Percentiles rank a stretch among this genome's conserved stretches.
Conservation (phyloP, 108 stramenopile species). For the Epithemia pelagica region DNA sequence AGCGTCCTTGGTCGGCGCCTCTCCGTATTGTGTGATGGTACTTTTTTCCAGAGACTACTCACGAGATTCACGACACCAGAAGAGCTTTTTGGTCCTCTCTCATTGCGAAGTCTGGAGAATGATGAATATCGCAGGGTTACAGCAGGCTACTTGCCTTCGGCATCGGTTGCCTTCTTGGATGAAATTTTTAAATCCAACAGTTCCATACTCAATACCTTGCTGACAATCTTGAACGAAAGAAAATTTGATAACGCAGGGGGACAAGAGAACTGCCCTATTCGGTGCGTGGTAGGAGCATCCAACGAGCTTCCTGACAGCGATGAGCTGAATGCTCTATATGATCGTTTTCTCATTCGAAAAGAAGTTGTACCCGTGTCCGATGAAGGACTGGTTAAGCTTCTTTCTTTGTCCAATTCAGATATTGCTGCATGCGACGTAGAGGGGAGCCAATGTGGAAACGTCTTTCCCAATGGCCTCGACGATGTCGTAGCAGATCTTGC, state of each 20-base stretch:
- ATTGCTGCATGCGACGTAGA: slow-evolving; percentile 7
- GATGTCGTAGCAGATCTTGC: not conserved
- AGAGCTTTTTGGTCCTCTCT: slow-evolving; percentile 62
- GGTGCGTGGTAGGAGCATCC: slow-evolving; percentile 69
- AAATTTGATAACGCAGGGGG: slow-evolving; percentile 60
- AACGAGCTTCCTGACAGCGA: slow-evolving; percentile 73
- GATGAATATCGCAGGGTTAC: slow-evolving; percentile 63
- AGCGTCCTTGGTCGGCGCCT: slow-evolving; percentile 47
- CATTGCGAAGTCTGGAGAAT: slow-evolving; percentile 53
- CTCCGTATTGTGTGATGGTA: slow-evolving; percentile 47
- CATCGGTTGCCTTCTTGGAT: slow-evolving; percentile 50
- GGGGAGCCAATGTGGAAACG: not conserved
- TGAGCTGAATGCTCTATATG: slow-evolving; percentile 65
- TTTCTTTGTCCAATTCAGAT: slow-evolving; percentile 35
- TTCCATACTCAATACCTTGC: slow-evolving; percentile 66
- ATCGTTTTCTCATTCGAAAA: slow-evolving; percentile 63
- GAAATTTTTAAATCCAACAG: slow-evolving; percentile 80
- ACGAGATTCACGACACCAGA: slow-evolving; percentile 76
- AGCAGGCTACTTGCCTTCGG: slow-evolving; percentile 58
- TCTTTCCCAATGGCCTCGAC: not conserved
- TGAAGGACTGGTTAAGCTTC: slow-evolving; percentile 45
- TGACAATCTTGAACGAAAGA: slow-evolving; percentile 76
- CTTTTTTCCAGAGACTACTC: slow-evolving; percentile 66
- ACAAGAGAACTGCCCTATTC: slow-evolving; percentile 52
- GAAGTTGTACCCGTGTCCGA: slow-evolving; percentile 64